Percentiles rank a stretch among this genome's conserved stretches.
Conservation (phyloP, 2,329 filamentous ascomycete genomes). For the Endoconidiophora polonica region DNA sequence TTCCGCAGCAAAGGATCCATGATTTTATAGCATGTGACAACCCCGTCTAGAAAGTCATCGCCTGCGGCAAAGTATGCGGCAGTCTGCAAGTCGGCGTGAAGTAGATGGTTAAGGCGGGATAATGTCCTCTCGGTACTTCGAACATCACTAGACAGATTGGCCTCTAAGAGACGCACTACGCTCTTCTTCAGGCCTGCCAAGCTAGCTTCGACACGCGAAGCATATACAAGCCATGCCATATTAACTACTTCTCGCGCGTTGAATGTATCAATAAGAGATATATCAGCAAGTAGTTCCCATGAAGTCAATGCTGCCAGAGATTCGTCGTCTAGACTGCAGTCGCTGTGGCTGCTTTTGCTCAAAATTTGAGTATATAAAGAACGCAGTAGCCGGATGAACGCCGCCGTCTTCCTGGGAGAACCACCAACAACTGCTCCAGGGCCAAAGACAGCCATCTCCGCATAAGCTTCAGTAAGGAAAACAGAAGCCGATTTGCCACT, state of each 20-base stretch:
- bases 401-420: slow-evolving; percentile 16
- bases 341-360: slow-evolving; percentile 16
- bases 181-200: slow-evolving; percentile 43
- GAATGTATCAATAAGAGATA: slow-evolving; percentile 46
- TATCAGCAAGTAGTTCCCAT: slow-evolving; percentile 52
- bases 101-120: slow-evolving; percentile 42
- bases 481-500: slow-evolving; percentile 21
- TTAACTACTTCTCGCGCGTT: slow-evolving; percentile 36
- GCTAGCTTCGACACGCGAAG: slow-evolving; percentile 33
- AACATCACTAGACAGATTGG: slow-evolving; percentile 38
- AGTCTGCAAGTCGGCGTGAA: slow-evolving; percentile 41
- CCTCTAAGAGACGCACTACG: slow-evolving; percentile 46
- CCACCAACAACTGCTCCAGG: slow-evolving; percentile 11
- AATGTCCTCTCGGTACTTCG: slow-evolving; percentile 37
- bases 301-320: slow-evolving; percentile 33
- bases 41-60: slow-evolving; percentile 70
- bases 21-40: slow-evolving; percentile 48
- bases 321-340: too few species aligned
- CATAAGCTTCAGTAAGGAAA: slow-evolving; percentile 54
- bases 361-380: slow-evolving; percentile 44
- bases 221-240: slow-evolving; percentile 34
- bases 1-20: slow-evolving; percentile 48
- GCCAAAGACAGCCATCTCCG: slow-evolving; percentile 31
- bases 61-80: slow-evolving; percentile 58
- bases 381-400: slow-evolving; percentile 48